These are phyloP conservation scores for Daphne laureola DNA, from an alignment of 441 rosid genomes.

Conservation along the genomic window DNA sequence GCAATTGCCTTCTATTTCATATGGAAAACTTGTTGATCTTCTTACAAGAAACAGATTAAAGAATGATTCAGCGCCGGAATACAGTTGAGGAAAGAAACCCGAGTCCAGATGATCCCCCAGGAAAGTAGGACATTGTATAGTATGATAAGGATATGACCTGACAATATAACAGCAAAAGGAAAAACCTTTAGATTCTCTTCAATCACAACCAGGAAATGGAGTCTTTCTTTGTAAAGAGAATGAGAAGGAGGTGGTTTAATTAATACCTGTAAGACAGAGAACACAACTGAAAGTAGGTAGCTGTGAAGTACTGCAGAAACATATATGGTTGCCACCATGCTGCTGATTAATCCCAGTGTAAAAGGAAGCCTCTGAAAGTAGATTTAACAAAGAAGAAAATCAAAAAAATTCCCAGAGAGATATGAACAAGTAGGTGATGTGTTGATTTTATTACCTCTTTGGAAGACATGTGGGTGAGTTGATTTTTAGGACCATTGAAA, in stretches of 20 bases:
- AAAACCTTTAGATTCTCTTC: too few species aligned
- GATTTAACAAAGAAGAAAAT: neutral
- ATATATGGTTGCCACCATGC: constrained; percentile 58
- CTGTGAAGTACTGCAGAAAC: constrained; percentile 68
- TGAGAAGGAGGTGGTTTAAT: constrained; percentile 1
- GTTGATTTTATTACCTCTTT: constrained; percentile 37
- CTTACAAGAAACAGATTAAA: neutral
- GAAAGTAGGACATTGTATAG: constrained; percentile 58
- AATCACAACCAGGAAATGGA: too few species aligned
- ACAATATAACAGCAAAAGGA: constrained; percentile 4
- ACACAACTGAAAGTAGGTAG: constrained; percentile 54
- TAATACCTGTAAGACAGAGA: constrained; percentile 55
- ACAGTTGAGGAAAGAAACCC: constrained; percentile 41
- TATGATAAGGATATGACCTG: constrained; percentile 49
- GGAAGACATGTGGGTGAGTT: constrained; percentile 52
- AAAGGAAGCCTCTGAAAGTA: constrained; percentile 54
- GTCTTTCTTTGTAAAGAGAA: neutral
- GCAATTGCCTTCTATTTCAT: neutral
- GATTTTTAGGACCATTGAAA: constrained; percentile 54
- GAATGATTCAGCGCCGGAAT: constrained; percentile 33
- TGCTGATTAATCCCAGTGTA: constrained; percentile 46
- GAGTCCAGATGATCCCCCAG: constrained; percentile 61
- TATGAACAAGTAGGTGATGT: neutral
- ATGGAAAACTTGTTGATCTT: neutral
- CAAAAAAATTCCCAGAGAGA: neutral